These are phyloP conservation scores for Massariosphaeria phaeospora DNA, from an alignment of 495 filamentous ascomycete species.

Conservation along the genomic window DNA sequence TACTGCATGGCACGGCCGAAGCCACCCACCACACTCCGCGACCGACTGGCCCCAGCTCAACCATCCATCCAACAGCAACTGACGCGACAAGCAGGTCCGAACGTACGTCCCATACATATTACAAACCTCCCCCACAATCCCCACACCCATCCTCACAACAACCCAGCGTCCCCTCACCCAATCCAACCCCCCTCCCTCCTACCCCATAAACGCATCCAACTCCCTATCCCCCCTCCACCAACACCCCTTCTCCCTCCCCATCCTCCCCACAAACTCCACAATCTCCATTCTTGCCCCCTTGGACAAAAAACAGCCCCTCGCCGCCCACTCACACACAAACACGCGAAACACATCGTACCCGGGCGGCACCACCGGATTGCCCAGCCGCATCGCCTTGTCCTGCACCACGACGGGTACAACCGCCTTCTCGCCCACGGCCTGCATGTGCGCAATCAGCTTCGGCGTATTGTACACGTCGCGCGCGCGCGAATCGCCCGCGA, in stretches of 20 bases:
- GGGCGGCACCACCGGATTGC: slow-evolving; percentile 10
- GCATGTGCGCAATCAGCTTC: slow-evolving; percentile 1
- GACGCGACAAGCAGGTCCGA: too few relatives aligned
- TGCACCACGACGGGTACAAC: neutral
- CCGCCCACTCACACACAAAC: slow-evolving; percentile 16
- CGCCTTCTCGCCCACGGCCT: slow-evolving; percentile 3
- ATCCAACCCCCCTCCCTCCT: neutral
- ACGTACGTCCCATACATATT: too few relatives aligned
- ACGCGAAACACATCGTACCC: slow-evolving; percentile 6
- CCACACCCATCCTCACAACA: neutral
- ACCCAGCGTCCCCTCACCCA: neutral
- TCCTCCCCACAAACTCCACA: neutral
- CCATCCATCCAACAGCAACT: too few relatives aligned
- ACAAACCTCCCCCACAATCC: too few relatives aligned
- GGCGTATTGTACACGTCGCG: neutral
- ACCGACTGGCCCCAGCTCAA: too few relatives aligned
- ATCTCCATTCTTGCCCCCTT: neutral
- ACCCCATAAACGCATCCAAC: neutral
- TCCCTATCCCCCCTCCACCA: neutral
- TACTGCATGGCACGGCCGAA: too few relatives aligned
- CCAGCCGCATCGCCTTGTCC: neutral
- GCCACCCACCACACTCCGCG: too few relatives aligned
- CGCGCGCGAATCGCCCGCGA: too few relatives aligned
- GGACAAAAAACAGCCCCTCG: slow-evolving; percentile 7
- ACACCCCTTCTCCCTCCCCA: slow-evolving; percentile 5